phyloP scores from a whole-genome alignment of 768 basidiomycete genomes.

The Macrolepiota albuminosa region DNA sequence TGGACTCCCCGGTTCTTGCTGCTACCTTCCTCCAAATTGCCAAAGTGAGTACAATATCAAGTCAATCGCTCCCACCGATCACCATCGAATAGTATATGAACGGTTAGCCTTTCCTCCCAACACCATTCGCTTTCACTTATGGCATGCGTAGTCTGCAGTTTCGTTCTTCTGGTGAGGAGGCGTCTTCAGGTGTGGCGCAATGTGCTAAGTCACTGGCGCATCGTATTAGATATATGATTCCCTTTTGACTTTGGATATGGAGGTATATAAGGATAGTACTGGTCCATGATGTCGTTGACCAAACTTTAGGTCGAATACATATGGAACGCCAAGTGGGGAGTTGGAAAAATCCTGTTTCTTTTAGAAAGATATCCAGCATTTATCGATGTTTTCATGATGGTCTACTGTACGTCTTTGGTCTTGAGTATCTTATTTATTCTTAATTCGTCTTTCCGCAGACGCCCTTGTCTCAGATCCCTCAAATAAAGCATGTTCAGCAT shows the following conservation, averaged over 20 bases:
- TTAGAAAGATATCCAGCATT: conserved; percentile 21
- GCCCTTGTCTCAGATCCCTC: background rate
- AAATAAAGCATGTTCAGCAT: background rate
- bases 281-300: background rate
- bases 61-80: background rate
- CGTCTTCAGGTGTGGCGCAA: background rate
- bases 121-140: background rate
- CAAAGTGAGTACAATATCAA: background rate
- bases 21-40: background rate
- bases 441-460: background rate
- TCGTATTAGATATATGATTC: conserved; percentile 4
- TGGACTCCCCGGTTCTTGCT: background rate
- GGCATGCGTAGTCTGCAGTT: conserved; percentile 2
- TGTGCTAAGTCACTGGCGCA: background rate
- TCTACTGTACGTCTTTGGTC: conserved; percentile 15
- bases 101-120: background rate
- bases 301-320: conserved; percentile 15
- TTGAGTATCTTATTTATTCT: background rate
- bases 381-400: conserved; percentile 17
- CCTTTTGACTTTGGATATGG: conserved; percentile 5
- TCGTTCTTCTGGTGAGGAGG: conserved; percentile 2
- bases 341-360: conserved; percentile 21
- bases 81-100: background rate
- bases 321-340: conserved; percentile 21
- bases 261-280: background rate